Percentiles rank a stretch among this genome's conserved stretches.
Conservation (phyloP, 345 rosid species). For the Psidium friedrichsthalianum region DNA sequence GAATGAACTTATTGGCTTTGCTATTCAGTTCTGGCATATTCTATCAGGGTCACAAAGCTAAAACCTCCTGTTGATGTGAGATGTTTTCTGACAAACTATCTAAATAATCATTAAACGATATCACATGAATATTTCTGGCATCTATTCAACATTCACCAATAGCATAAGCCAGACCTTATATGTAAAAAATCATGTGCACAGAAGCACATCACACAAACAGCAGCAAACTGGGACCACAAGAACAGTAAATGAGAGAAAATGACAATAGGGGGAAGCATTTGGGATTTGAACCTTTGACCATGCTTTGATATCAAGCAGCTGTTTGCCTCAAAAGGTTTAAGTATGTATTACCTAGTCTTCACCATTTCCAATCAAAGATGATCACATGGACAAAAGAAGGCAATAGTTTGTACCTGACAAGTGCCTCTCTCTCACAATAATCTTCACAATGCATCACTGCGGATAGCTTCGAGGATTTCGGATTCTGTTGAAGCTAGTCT, state of each 20-base stretch:
- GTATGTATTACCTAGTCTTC: neutral
- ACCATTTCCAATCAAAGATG: neutral
- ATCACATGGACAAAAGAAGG: neutral
- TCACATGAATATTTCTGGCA: neutral
- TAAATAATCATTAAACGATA: neutral
- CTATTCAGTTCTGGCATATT: neutral
- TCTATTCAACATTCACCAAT: neutral
- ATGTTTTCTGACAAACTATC: neutral
- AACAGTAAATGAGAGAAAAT: neutral
- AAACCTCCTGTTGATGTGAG: neutral
- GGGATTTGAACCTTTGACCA: neutral
- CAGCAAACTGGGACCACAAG: neutral
- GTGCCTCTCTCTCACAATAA: constrained; percentile 80
- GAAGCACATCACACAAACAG: neutral
- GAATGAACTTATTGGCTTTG: neutral
- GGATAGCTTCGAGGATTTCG: constrained; percentile 89
- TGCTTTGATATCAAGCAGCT: neutral
- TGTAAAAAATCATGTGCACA: neutral
- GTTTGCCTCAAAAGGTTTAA: neutral
- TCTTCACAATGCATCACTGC: constrained; percentile 65
- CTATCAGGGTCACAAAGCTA: neutral
- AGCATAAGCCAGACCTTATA: neutral
- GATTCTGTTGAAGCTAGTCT: constrained; percentile 52
- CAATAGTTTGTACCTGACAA: constrained; percentile 51
- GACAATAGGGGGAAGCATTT: neutral